phyloP scores from a whole-genome alignment of 495 filamentous ascomycete genomes.

The Hyaloscypha bicolor region DNA sequence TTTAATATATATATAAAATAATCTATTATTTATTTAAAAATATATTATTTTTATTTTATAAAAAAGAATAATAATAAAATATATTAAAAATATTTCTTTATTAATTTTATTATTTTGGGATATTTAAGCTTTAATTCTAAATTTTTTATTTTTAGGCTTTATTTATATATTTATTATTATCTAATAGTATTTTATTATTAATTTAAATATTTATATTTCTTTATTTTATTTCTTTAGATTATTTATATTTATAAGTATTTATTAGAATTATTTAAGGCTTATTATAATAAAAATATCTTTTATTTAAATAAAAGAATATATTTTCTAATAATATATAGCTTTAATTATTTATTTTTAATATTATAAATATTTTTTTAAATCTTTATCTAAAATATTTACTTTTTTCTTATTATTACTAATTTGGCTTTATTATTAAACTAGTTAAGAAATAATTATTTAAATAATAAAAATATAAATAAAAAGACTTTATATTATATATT shows the following conservation, averaged over 20 bases:
- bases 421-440: conserved; percentile 18
- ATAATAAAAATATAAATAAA: too few relatives aligned
- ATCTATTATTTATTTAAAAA: conserved; percentile 19
- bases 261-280: too few relatives aligned
- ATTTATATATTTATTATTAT: conserved; percentile 23
- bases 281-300: too few relatives aligned
- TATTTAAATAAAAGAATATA: too few relatives aligned
- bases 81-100: conserved; percentile 23
- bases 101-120: conserved; percentile 21
- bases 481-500: too few relatives aligned
- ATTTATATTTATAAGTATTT: too few relatives aligned
- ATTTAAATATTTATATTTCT: conserved; percentile 69
- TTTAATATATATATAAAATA: conserved; percentile 19
- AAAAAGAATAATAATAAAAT: conserved; percentile 20
- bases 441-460: conserved; percentile 20
- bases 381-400: too few relatives aligned
- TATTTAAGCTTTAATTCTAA: conserved; percentile 21
- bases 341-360: conserved; percentile 24
- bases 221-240: too few relatives aligned
- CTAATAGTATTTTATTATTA: conserved; percentile 56
- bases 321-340: too few relatives aligned
- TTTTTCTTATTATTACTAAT: conserved; percentile 13
- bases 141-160: conserved; percentile 25
- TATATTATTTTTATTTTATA: conserved; percentile 15
- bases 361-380: too few relatives aligned